These are phyloP conservation scores for Sugiyamaella lignohabitans DNA, from an alignment of 805 yeast genomes.

Conservation along the genomic window DNA sequence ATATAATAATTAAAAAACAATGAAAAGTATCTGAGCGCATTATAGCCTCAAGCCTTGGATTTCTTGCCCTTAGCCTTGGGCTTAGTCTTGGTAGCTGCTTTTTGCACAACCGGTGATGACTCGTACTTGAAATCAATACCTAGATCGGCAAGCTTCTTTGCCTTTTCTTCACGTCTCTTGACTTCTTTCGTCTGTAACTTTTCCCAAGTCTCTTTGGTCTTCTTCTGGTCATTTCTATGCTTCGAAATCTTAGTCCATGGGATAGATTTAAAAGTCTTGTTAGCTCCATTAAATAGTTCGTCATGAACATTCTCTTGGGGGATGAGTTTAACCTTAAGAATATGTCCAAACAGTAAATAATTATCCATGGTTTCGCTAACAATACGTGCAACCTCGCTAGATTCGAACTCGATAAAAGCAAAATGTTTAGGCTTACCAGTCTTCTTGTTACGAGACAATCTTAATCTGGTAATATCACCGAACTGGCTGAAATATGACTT, in stretches of 20 bases:
- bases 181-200: slow-evolving; percentile 44
- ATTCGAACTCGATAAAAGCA: slow-evolving; percentile 80
- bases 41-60: too few relatives aligned
- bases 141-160: slow-evolving; percentile 43
- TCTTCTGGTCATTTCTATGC: slow-evolving; percentile 50
- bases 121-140: slow-evolving; percentile 48
- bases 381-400: slow-evolving; percentile 66
- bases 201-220: slow-evolving; percentile 51
- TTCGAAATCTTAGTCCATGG: slow-evolving; percentile 55
- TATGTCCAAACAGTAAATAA: slow-evolving; percentile 81
- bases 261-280: slow-evolving; percentile 47
- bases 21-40: too few relatives aligned
- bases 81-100: slow-evolving; percentile 15
- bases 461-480: slow-evolving; percentile 73
- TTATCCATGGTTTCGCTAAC: slow-evolving; percentile 97
- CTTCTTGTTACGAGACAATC: slow-evolving; percentile 81
- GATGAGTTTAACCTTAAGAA: slow-evolving; percentile 63
- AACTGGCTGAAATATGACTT: slow-evolving; percentile 81
- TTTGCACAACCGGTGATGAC: slow-evolving; percentile 4
- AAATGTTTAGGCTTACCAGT: slow-evolving; percentile 89
- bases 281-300: slow-evolving; percentile 53
- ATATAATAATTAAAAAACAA: too few relatives aligned
- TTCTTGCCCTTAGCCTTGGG: slow-evolving; percentile 12
- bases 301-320: slow-evolving; percentile 35
- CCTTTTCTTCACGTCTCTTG: slow-evolving; percentile 39